Evolutionary conservation across 1,284 basidiomycete species (phyloP), one percentile per base, ranked within the genome.

Genomic region (Rhodotorula sp.): DNA sequence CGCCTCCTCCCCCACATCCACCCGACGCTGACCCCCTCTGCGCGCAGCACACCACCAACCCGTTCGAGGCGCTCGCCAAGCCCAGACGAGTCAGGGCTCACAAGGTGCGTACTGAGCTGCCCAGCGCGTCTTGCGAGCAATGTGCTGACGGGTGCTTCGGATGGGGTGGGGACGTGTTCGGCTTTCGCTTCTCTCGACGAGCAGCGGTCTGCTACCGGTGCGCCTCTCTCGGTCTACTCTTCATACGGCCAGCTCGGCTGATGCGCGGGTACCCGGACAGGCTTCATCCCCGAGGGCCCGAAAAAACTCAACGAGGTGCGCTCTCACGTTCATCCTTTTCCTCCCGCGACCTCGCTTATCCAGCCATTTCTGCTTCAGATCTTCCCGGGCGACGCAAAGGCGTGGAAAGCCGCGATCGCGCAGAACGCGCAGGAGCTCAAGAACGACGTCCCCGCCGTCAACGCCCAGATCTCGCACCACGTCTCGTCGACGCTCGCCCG

Each of bases 401-500:
- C 66, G 9, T 78, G 78, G 78, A 78, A 74, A 53, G 46, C 68
- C 25, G 76, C 77, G 29, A 54, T 77, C 59, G 65, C 73, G 10
- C 62, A 39, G 56, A 71, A 63, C 59, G 61, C 59, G n/a, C n/a
- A 55, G 17, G 22, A 29, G 21, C 62, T 69, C 44, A 46, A 41
- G 29, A 46, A 39, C 19, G 72, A 74, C 50, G 15, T 48, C 13
- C 58, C 64, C 19, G 48, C 64, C 25, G 55, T 76, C 55, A 36
- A 57, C 12, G 57, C 65, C 34, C 66, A 68, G 66, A 66, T 95
- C 77, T 90, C 94, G 51, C 87, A 88, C 78, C 91, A 94, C 80
- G 80, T 94, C 62, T 90, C 92, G 78, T 92, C 92, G 0, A 91
- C 91, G 21, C 85, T 97, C 64, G 92, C 92, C 17, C 88, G 92